Evolutionary conservation across 2,329 filamentous ascomycete genomes (phyloP), one percentile per base, ranked within the genome.

Genomic region (Diaporthe aspalathi): DNA sequence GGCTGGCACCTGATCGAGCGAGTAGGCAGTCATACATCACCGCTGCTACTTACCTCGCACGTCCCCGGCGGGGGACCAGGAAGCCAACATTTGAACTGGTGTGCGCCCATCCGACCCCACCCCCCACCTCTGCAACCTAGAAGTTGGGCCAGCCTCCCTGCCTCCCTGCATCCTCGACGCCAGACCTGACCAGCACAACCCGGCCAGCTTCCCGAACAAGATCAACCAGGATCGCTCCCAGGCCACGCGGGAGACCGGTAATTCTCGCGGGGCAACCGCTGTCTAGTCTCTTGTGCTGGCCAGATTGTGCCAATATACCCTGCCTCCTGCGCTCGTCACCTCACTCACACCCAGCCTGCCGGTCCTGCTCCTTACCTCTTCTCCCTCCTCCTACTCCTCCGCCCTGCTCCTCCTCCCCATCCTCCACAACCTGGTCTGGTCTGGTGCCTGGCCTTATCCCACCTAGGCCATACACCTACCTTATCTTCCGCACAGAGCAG

Each of bases 111-210:
- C 60, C 27, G 50, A 60, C 66, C 52, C 66, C 66, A 68, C 40
- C 52, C 53, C 40, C 66, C 52, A 50, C 60, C 60, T 38, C 32
- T 9, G n/a, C n/a, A n/a, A 35, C 32, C 32, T 38, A n/a, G n/a
- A n/a, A n/a, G n/a, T 24, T 65, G 45, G 60, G 66, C 52, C 52
- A 67, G 65, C 49, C 65, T 45, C 38, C 60, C n/a, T n/a, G n/a
- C n/a, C n/a, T n/a, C n/a, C n/a, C n/a, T n/a, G n/a, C n/a, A n/a
- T n/a, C n/a, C 9, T 45, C 50, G 65, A 56, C 65, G 50, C 71
- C 71, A 70, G 47, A 66, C 62, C 68, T 68, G 71, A 65, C 65
- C 68, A 63, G 56, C 63, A 43, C 62, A 71, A 52, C 54, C 67
- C 43, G 68, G 63, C 40, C 47, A 54, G 38, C 52, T 53, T 38